A percentile compares a stretch with the other conserved stretches of the same genome.
Conservation (phyloP, 306 rosid genomes). For the Ochetophila trinervis region DNA sequence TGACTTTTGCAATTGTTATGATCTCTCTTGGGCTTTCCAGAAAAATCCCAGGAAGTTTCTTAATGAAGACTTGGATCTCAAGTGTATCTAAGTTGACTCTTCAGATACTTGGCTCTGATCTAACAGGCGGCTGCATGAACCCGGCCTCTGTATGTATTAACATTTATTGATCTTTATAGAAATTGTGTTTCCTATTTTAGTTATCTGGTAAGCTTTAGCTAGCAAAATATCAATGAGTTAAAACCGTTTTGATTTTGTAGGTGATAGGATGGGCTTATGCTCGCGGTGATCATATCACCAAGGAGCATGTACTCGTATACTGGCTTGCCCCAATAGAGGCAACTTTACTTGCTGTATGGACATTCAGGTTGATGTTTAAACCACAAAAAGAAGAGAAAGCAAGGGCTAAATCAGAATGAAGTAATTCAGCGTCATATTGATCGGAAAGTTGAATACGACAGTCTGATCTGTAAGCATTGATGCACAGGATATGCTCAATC, state of each 20-base stretch:
- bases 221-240: background rate
- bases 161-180: background rate
- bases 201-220: background rate
- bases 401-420: constrained; percentile 72
- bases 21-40: constrained; percentile 62
- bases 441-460: constrained; percentile 3
- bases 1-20: constrained; percentile 56
- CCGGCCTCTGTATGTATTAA: constrained; percentile 76
- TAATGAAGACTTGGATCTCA: constrained; percentile 95
- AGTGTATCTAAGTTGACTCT: constrained; percentile 79
- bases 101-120: constrained; percentile 81
- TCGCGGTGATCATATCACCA: constrained; percentile 76
- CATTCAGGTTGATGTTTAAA: constrained; percentile 47
- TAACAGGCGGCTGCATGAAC: constrained; percentile 94
- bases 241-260: constrained; percentile 33
- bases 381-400: constrained; percentile 42
- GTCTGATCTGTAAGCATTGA: constrained; percentile 3
- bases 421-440: constrained; percentile 5
- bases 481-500: background rate
- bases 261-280: constrained; percentile 98
- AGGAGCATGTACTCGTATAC: constrained; percentile 81
- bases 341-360: constrained; percentile 76
- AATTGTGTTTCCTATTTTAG: background rate
- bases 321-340: constrained; percentile 96
- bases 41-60: constrained; percentile 57